These are phyloP conservation scores for Aspergillus homomorphus DNA, from an alignment of 495 filamentous ascomycete genomes.

Conservation along the genomic window DNA sequence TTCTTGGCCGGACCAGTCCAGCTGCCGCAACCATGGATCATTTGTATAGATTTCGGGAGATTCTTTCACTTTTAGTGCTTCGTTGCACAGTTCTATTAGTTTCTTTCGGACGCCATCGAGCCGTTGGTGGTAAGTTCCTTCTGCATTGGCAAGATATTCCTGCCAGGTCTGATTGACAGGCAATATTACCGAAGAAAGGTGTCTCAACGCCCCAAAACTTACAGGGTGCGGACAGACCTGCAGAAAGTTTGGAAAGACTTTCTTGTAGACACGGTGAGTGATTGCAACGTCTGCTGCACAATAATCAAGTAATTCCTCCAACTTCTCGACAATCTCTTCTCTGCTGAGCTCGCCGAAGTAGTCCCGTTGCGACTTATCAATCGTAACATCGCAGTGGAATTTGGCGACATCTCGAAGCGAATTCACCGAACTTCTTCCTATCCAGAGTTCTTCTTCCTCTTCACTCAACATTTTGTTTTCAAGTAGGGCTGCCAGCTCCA, in stretches of 20 bases:
- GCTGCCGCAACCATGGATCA: constrained; percentile 88
- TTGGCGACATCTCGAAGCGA: constrained; percentile 93
- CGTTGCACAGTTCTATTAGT: constrained; percentile 66
- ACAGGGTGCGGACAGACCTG: constrained; percentile 92
- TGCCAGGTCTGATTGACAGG: constrained; percentile 88
- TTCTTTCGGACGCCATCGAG: constrained; percentile 73
- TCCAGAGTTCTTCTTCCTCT: constrained; percentile 93
- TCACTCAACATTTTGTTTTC: constrained; percentile 63
- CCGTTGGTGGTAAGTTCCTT: constrained; percentile 76
- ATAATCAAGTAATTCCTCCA: constrained; percentile 87
- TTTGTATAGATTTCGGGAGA: constrained; percentile 61
- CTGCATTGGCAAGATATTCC: constrained; percentile 73
- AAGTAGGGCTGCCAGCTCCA: constrained; percentile 69
- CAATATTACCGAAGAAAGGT: constrained; percentile 87
- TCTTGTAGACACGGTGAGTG: constrained; percentile 88
- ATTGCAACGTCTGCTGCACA: constrained; percentile 93
- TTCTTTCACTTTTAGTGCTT: constrained; percentile 70
- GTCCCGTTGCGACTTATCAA: constrained; percentile 86
- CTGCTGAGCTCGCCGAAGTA: constrained; percentile 81
- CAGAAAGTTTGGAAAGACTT: constrained; percentile 85
- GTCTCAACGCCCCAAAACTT: constrained; percentile 89
- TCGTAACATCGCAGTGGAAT: constrained; percentile 87
- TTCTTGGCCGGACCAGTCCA: constrained; percentile 94
- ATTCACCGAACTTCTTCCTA: constrained; percentile 90
- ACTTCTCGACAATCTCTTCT: constrained; percentile 59